A percentile compares a stretch with the other conserved stretches of the same genome.
These are phyloP conservation scores for Colletotrichum graminicola DNA, from an alignment of 2,329 filamentous ascomycete genomes.

Conservation along the genomic window DNA sequence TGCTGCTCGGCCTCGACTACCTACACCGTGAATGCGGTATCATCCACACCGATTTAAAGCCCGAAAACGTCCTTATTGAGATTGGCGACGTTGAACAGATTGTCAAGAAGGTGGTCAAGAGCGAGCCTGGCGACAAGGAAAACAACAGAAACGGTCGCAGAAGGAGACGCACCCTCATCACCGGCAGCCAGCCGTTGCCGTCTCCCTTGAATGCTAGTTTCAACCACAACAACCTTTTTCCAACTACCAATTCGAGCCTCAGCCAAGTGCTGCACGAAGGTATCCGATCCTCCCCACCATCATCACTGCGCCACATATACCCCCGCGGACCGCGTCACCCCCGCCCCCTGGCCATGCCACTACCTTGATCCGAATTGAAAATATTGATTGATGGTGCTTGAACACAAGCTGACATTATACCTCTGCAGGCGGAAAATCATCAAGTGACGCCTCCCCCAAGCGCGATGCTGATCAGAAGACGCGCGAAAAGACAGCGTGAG, in stretches of 20 bases:
- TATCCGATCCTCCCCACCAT: constrained; percentile 55
- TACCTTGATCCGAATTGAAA: background rate
- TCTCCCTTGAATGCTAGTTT: constrained; percentile 95
- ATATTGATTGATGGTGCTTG: background rate
- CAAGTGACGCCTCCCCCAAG: constrained; percentile 62
- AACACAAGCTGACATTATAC: constrained; percentile 19
- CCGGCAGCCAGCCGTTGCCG: constrained; percentile 94
- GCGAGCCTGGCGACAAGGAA: constrained; percentile 79
- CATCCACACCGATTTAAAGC: constrained; percentile 97
- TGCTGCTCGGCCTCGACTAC: constrained; percentile 94
- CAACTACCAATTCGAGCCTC: constrained; percentile 76
- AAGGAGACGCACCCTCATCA: constrained; percentile 92
- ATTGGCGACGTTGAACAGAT: constrained; percentile 99
- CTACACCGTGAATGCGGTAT: constrained; percentile 98
- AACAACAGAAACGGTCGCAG: constrained; percentile 92
- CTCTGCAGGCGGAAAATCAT: constrained; percentile 51
- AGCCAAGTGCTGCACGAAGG: constrained; percentile 87
- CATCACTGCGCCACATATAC: constrained; percentile 7
- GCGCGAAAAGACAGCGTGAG: constrained; percentile 94
- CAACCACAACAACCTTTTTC: constrained; percentile 80
- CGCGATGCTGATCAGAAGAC: constrained; percentile 78
- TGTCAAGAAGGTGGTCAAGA: constrained; percentile 94
- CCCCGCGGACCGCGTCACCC: constrained; percentile 23
- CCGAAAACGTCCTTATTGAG: constrained; percentile 98
- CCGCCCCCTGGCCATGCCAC: background rate